Evolutionary conservation across 331 rosid genomes (phyloP).

Genomic region (Quercus phellos): DNA sequence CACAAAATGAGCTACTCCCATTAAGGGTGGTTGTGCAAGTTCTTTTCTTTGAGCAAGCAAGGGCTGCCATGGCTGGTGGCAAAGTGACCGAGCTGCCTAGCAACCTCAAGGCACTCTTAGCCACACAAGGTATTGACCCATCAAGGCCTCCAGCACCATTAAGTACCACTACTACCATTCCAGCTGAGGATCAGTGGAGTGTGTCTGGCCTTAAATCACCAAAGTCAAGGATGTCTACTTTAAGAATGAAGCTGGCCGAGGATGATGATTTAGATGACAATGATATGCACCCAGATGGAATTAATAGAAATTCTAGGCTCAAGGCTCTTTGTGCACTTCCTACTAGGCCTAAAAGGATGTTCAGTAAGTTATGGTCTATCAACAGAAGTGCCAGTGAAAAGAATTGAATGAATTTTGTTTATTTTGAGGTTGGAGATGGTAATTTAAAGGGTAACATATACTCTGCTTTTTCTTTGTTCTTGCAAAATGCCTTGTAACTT

Average conservation of each 20-base stretch:
- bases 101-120: conserved; percentile 73
- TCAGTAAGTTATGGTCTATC: conserved; percentile 81
- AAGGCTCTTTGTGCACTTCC: conserved; percentile 71
- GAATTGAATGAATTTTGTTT: conserved; percentile 54
- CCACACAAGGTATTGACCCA: conserved; percentile 75
- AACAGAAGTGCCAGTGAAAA: conserved; percentile 68
- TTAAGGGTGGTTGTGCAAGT: conserved; percentile 94
- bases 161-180: conserved; percentile 53
- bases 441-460: conserved; percentile 46
- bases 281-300: conserved; percentile 37
- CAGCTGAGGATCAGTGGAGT: conserved; percentile 85
- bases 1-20: conserved; percentile 93
- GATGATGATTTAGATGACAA: conserved; percentile 64
- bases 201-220: conserved; percentile 81
- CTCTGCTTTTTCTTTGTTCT: conserved; percentile 25
- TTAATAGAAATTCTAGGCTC: conserved; percentile 50
- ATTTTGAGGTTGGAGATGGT: conserved; percentile 29
- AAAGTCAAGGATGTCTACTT: conserved; percentile 66
- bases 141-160: conserved; percentile 59
- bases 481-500: conserved; percentile 44
- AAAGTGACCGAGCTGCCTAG: conserved; percentile 72
- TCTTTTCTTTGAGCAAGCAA: conserved; percentile 94
- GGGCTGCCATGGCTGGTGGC: conserved; percentile 72
- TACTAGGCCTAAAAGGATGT: conserved; percentile 73
- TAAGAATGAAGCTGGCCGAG: conserved; percentile 87